Evolutionary conservation across 2,329 filamentous ascomycete genomes (phyloP), one percentile per base, ranked within the genome.

Genomic region (Aspergillus viridinutans): DNA sequence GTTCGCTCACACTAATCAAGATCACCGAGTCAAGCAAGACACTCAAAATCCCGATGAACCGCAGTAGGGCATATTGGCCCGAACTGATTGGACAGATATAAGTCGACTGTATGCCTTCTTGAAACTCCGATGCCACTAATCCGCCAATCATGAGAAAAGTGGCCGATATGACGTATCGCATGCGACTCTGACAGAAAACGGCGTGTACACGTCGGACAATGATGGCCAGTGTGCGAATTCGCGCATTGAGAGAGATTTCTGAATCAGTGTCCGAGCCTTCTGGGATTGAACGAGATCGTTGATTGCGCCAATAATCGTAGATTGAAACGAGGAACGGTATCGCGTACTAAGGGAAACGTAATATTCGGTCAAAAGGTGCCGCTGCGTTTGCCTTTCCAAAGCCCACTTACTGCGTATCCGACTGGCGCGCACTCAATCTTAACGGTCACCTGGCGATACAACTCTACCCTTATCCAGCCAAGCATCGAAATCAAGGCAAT

Each of bases 51-150:
- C 77, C 76, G 50, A 80, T 59, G 3, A 65, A 59, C 6, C 72
- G 75, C 7, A 80, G 63, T 9, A 66, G 63, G 52, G 66, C 60
- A 29, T 66, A 64, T 40, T 74, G 69, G 20, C 67, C 61, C 29
- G 73, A 69, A 1, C 70, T 64, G 10, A 74, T 66, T 1, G 80
- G 75, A 62, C 81, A 83, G 23, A 83, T 80, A 56, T 79, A 80
- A 3, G 79, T 81, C 17, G 79, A 80, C 43, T 67, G 63, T 17
- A 71, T 74, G 48, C 69, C 73, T 42, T 65, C 58, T 7, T 71
- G 66, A 17, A 77, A 67, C 1, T 68, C 67, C 14, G 72, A 62
- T 5, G 71, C 69, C 32, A 76, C 54, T 43, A 75, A 65, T 5
- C 76, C 74, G 7, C 76, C 74, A 7, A 75, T 47, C 29, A 72